Base-by-base conservation (phyloP, 2,329 filamentous ascomycete genomes). In the Fusarium burgessii region DNA sequence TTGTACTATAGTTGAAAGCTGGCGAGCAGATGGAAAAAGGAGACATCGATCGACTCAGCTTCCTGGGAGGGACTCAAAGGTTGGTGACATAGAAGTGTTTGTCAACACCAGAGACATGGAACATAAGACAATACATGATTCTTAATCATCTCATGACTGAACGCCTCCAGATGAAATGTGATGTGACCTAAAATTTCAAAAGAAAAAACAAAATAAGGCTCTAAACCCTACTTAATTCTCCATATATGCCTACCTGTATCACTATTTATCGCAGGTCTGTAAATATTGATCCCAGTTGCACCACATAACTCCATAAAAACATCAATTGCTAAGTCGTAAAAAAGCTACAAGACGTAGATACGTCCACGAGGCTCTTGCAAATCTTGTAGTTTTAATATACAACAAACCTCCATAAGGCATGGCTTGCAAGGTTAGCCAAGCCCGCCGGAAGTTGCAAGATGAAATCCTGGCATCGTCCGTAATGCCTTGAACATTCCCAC, bases 301-400 rank as follows among this genome's bases (percentile, higher is more conserved):
- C 23, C 36, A 47, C 25, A 33, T 20, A 46, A 17, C 47, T 63
- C 50, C 29, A 32, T 69, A 32, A 64, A 71, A 66, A 61, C 52
- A 69, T 71, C 68, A 69, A 72, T 72, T 71, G 68, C 49, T 41
- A 65, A 58, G 58, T 68, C 68, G 43, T 71, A 54, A 69, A 38
- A 29, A 69, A 65, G 46, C 49, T 71, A 43, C 57, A 60, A 41
- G 68, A 69, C 64, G 40, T 35, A 61, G 42, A 65, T 45, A 47
- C 58, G 47, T 40, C 54, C 54, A 46, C 23, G 32, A 50, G 42
- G 55, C 64, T 65, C 46, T 60, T 43, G 58, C 63, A 57, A 69
- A 60, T 65, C 58, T 45, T 68, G 55, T 51, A 27, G 54, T 68
- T 66, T 71, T 72, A 71, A 56, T 71, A 71, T 72, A 71, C 68